Conservation (phyloP, 192 early-diverging fungal genomes). For the Mortierella hygrophila region DNA sequence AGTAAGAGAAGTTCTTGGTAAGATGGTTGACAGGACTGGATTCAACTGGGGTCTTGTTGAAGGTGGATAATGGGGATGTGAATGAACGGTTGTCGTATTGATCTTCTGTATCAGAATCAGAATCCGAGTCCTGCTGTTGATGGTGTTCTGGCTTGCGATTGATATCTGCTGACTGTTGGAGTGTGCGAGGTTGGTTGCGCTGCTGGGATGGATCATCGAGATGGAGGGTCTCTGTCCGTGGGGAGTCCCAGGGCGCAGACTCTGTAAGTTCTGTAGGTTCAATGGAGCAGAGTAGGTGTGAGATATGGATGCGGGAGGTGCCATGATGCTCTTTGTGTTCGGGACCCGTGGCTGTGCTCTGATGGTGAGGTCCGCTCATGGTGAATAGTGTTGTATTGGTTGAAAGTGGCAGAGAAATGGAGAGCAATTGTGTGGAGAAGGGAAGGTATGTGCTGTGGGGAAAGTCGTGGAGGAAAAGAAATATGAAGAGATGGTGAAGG, state of each 20-base stretch:
- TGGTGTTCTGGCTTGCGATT: not conserved
- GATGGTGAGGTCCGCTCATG: constrained; percentile 26
- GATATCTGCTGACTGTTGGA: not conserved
- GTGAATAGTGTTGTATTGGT: not conserved
- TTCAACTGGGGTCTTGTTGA: not conserved
- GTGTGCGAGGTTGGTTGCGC: not conserved
- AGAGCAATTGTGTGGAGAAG: not conserved
- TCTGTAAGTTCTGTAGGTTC: constrained; percentile 12
- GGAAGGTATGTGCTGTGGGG: not conserved
- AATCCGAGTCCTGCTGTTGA: not conserved
- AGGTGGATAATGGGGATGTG: not conserved
- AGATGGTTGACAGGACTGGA: constrained; percentile 2
- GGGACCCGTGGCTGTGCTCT: constrained; percentile 9
- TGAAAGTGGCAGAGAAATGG: not conserved
- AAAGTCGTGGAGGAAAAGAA: not conserved
- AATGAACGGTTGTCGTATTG: not conserved
- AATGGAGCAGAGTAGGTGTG: constrained; percentile 40
- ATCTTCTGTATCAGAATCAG: not conserved
- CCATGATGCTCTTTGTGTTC: constrained; percentile 15
- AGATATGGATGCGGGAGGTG: constrained; percentile 21
- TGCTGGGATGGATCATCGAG: constrained; percentile 23
- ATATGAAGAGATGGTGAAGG: not conserved
- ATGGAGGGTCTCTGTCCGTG: constrained; percentile 12
- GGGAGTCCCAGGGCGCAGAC: constrained; percentile 23
- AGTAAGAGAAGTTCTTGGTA: not conserved